Evolutionary conservation across 2,329 filamentous ascomycete genomes (phyloP).

Genomic region (Cercospora nicotianae): DNA sequence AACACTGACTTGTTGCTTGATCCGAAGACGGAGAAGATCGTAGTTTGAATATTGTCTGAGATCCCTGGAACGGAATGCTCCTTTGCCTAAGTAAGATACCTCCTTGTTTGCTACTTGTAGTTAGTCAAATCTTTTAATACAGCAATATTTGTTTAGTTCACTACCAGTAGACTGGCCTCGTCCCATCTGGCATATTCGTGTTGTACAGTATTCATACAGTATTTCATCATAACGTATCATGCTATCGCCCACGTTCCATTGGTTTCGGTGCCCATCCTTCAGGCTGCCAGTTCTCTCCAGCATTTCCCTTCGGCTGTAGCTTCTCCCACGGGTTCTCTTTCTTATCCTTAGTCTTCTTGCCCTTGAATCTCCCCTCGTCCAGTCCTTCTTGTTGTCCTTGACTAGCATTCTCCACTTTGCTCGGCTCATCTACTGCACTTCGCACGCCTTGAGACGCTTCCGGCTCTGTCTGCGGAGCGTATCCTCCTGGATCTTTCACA

Average conservation of each 20-base stretch:
- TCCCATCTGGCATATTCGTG: background rate
- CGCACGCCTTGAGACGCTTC: constrained; percentile 36
- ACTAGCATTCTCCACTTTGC: constrained; percentile 36
- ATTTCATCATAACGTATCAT: background rate
- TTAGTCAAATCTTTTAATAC: background rate
- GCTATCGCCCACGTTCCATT: constrained; percentile 34
- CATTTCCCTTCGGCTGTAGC: constrained; percentile 39
- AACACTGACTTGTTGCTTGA: background rate
- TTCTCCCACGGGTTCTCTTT: constrained; percentile 45
- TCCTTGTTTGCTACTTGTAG: background rate
- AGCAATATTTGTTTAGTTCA: background rate
- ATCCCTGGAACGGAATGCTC: background rate
- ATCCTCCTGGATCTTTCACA: constrained; percentile 45
- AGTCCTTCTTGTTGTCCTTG: constrained; percentile 34
- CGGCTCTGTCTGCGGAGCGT: constrained; percentile 37
- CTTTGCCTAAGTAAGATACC: background rate
- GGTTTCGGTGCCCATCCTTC: constrained; percentile 47
- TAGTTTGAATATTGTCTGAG: background rate
- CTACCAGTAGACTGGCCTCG: background rate
- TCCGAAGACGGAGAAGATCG: background rate
- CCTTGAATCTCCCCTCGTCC: constrained; percentile 39
- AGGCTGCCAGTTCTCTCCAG: constrained; percentile 51
- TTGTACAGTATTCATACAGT: constrained; percentile 1
- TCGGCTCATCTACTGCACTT: constrained; percentile 35
- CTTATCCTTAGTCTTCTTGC: constrained; percentile 29